Conservation (phyloP, 2,329 filamentous ascomycete species). For the Ciborinia camelliae region DNA sequence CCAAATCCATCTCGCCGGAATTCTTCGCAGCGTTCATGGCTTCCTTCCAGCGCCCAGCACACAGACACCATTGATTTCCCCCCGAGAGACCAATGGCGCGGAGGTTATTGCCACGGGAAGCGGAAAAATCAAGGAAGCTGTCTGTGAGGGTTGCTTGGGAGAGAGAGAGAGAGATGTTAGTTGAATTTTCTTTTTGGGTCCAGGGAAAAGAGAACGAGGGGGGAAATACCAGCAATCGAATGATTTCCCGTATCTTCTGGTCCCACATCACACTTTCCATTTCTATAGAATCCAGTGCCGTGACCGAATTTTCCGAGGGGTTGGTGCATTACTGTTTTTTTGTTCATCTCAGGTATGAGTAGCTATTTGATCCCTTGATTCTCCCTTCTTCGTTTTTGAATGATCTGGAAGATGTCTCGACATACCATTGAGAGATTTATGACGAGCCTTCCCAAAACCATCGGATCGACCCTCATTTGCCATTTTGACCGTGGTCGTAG, state of each 20-base stretch:
- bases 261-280: constrained; percentile 56
- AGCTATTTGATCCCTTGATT: no score
- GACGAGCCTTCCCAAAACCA: constrained; percentile 15
- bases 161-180: no score
- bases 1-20: constrained; percentile 21
- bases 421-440: constrained; percentile 21
- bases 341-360: not conserved
- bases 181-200: not conserved
- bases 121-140: constrained; percentile 60
- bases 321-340: constrained; percentile 50
- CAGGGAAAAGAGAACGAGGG: no score
- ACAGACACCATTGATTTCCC: constrained; percentile 63
- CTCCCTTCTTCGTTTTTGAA: not conserved
- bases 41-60: constrained; percentile 57
- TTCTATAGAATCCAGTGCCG: constrained; percentile 57
- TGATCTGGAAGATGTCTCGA: constrained; percentile 17
- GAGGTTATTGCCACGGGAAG: constrained; percentile 57
- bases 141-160: constrained; percentile 49
- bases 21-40: constrained; percentile 38
- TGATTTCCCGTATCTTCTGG: constrained; percentile 56
- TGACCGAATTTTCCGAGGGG: constrained; percentile 57
- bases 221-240: constrained; percentile 45
- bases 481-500: not conserved
- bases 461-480: not conserved
- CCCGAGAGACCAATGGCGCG: constrained; percentile 51